Conservation (phyloP, 768 basidiomycete genomes). For the Hypholoma sublateritium region DNA sequence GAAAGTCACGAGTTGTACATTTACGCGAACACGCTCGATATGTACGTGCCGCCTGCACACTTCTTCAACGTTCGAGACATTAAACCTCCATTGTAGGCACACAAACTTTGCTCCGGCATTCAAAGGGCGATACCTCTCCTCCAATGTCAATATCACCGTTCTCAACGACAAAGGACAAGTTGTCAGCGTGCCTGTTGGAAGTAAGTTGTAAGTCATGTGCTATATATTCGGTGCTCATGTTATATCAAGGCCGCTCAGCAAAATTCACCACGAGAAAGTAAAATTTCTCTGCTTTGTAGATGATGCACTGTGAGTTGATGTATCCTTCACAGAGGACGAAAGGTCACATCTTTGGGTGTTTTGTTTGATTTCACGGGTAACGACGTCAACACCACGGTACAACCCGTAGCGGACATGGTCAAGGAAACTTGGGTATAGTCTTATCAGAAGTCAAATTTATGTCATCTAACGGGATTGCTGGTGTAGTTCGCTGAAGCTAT, state of each 20-base stretch:
- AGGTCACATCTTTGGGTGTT: conserved; percentile 79
- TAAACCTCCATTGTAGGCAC: conserved; percentile 36
- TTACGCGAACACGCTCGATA: conserved; percentile 65
- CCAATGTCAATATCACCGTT: conserved; percentile 84
- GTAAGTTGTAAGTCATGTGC: conserved; percentile 14
- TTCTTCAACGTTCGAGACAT: background rate
- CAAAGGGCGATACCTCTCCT: conserved; percentile 76
- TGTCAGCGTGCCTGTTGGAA: conserved; percentile 37
- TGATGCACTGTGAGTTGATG: background rate
- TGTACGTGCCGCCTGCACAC: conserved; percentile 35
- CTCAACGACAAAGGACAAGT: conserved; percentile 38
- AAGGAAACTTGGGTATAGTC: conserved; percentile 69
- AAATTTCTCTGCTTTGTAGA: conserved; percentile 15
- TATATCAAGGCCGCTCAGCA: conserved; percentile 47
- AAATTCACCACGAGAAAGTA: conserved; percentile 79
- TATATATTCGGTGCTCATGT: background rate
- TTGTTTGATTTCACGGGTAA: conserved; percentile 77
- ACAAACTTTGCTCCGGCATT: conserved; percentile 65
- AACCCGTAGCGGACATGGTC: conserved; percentile 71
- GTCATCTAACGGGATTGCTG: background rate
- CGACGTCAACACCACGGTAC: conserved; percentile 70
- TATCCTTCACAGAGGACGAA: conserved; percentile 49
- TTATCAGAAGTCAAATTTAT: background rate
- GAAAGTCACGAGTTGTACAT: conserved; percentile 80
- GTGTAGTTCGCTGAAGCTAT: conserved; percentile 76